Conservation (phyloP, 2,329 filamentous ascomycete genomes). For the Diaporthe sp. region DNA sequence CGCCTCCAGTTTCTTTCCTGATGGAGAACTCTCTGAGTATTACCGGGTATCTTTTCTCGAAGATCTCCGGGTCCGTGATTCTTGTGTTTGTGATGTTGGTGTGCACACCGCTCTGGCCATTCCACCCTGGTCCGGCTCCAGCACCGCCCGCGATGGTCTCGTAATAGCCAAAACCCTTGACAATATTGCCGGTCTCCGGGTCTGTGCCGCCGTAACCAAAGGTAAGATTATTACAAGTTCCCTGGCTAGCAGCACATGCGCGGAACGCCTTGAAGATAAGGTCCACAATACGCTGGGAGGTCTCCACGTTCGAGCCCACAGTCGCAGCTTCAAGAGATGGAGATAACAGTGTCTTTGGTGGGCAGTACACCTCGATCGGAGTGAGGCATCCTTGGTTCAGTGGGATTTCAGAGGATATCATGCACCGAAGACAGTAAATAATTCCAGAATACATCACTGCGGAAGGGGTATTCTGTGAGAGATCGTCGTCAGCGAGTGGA, state of each 20-base stretch:
- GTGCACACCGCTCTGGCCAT: constrained; percentile 42
- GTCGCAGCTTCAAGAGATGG: constrained; percentile 47
- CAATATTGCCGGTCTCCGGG: not conserved
- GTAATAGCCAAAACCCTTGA: constrained; percentile 31
- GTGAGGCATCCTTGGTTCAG: constrained; percentile 49
- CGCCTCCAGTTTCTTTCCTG: constrained; percentile 41
- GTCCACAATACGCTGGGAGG: constrained; percentile 48
- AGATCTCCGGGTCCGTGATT: constrained; percentile 43
- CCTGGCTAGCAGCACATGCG: constrained; percentile 45
- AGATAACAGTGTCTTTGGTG: constrained; percentile 46
- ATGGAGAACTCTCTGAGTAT: constrained; percentile 42
- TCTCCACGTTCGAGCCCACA: constrained; percentile 44
- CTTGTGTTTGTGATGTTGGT: constrained; percentile 44
- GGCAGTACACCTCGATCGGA: constrained; percentile 45
- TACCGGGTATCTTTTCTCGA: constrained; percentile 45
- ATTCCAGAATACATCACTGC: constrained; percentile 53
- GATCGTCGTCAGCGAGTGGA: not conserved
- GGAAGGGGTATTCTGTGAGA: constrained; percentile 53
- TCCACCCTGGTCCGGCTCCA: constrained; percentile 42
- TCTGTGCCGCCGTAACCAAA: constrained; percentile 45
- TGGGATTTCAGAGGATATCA: constrained; percentile 48
- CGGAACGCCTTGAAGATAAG: constrained; percentile 48
- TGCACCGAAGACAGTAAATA: constrained; percentile 46
- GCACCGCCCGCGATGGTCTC: constrained; percentile 45
- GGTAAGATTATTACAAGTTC: constrained; percentile 45